These are phyloP conservation scores for Chaetomiaceae sp. DNA, from an alignment of 2,329 filamentous ascomycete species.

Conservation along the genomic window DNA sequence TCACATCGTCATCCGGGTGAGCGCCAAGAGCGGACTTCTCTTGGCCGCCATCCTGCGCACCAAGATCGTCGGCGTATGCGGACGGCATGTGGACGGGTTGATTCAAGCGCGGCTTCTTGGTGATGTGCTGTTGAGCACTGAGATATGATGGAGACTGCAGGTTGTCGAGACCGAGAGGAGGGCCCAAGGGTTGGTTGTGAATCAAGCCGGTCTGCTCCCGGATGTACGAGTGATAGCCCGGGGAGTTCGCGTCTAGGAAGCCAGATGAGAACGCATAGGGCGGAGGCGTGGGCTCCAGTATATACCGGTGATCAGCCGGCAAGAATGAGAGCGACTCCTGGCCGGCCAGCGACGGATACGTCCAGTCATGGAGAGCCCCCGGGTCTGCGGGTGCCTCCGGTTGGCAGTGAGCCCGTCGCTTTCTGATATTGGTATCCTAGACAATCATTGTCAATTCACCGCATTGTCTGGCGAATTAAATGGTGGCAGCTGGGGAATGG, in stretches of 20 bases:
- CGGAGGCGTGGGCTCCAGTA: constrained; percentile 22
- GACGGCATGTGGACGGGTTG: constrained; percentile 30
- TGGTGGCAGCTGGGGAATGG: constrained; percentile 22
- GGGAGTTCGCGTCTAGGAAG: constrained; percentile 14
- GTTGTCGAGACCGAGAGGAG: constrained; percentile 26
- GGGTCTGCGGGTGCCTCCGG: constrained; percentile 34
- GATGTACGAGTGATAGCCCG: constrained; percentile 25
- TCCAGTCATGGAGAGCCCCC: constrained; percentile 30
- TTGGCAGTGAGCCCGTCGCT: constrained; percentile 38
- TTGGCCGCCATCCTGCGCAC: constrained; percentile 25
- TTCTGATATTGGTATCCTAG: constrained; percentile 35
- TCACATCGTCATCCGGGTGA: constrained; percentile 18
- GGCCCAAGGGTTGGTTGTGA: constrained; percentile 27
- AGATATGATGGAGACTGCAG: constrained; percentile 2
- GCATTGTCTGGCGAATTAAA: constrained; percentile 29
- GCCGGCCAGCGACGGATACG: constrained; percentile 18
- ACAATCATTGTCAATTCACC: constrained; percentile 37
- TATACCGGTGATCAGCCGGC: constrained; percentile 23
- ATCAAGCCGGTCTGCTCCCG: constrained; percentile 31
- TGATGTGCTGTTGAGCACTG: constrained; percentile 8
- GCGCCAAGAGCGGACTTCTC: constrained; percentile 28
- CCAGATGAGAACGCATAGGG: constrained; percentile 12
- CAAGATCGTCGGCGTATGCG: constrained; percentile 17
- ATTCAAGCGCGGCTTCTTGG: constrained; percentile 27
- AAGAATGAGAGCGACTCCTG: constrained; percentile 24